Evolutionary conservation across 768 basidiomycete genomes (phyloP), one percentile per base, ranked within the genome.

Genomic region (Xerocomus brunneocitrinus): DNA sequence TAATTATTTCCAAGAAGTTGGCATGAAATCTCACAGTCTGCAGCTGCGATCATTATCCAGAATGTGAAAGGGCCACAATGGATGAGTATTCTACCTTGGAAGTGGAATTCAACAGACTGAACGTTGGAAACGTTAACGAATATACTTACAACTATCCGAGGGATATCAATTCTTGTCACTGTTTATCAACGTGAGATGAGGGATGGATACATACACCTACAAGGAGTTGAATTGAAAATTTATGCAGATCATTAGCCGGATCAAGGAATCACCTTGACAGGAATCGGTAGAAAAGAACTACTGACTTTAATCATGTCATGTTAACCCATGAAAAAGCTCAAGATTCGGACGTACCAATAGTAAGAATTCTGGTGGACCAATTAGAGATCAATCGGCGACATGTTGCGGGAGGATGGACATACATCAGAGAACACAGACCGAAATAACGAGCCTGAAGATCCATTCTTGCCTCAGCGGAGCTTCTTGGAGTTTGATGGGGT

Each of bases 1-100:
- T 13, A 16, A 22, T 49, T 8, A 5, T 12, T 16, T 27, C 16
- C 1, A 2, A 3, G 9, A 49, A 24, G 5, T 3, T 2, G 22
- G 7, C 4, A n/a, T 12, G 4, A 14, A 50, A n/a, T 4, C 57
- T 48, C 14, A 58, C 57, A n/a, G 5, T 58, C 53, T 1, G 54
- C 51, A n/a, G 51, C 47, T 2, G 22, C 7, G 19, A 42, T 4
- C 38, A 58, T 55, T 5, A 47, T n/a, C 25, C 47, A 22, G 9
- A 10, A 14, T 28, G 47, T 1, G 27, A 46, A 47, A 9, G 3
- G 3, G 12, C 9, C 22, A 3, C 43, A 19, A 34, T 13, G 14
- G 19, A 19, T 16, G 4, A 52, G 19, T 8, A 54, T 32, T 7
- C 19, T 0, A 10, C 56, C 56, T 59, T 42, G 32, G 5, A 24